A percentile compares a stretch with the other conserved stretches of the same genome.
phyloP scores from a whole-genome alignment of 345 rosid species.

The Arabidopsis arenosa region DNA sequence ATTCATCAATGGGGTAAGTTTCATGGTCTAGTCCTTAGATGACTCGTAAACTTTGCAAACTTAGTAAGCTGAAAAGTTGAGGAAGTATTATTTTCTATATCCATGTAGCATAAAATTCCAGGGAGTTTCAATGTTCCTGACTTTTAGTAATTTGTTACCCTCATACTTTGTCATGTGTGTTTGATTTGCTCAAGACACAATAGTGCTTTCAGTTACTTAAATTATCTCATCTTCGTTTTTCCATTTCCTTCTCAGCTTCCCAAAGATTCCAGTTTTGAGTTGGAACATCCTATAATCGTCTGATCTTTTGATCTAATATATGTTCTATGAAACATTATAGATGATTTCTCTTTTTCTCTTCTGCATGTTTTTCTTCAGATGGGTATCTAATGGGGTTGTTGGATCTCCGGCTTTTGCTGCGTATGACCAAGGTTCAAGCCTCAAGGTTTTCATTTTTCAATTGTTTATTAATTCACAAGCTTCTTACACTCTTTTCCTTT shows the following conservation, averaged over 20 bases:
- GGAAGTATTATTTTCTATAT: neutral
- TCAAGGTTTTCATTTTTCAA: slow-evolving; percentile 18
- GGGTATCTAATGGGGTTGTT: slow-evolving; percentile 96
- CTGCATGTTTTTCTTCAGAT: slow-evolving; percentile 52
- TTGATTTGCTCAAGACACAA: slow-evolving; percentile 15
- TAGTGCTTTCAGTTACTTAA: neutral
- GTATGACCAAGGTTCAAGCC: slow-evolving; percentile 85
- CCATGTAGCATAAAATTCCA: neutral
- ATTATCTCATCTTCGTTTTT: neutral
- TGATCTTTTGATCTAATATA: slow-evolving; percentile 11
- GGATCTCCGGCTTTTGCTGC: slow-evolving; percentile 99
- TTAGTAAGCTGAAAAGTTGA: slow-evolving; percentile 19
- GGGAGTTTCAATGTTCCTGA: neutral
- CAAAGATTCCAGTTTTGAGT: slow-evolving; percentile 11
- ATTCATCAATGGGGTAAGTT: slow-evolving; percentile 97
- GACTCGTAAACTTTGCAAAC: slow-evolving; percentile 7
- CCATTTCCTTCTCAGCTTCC: slow-evolving; percentile 5
- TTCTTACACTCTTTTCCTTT: slow-evolving; percentile 24
- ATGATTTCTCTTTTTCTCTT: slow-evolving; percentile 10
- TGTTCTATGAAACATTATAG: neutral
- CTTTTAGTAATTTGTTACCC: neutral
- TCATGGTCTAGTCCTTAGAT: slow-evolving; percentile 23
- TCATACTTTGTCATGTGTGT: slow-evolving; percentile 4
- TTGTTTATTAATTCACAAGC: slow-evolving; percentile 6
- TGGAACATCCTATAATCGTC: neutral